phyloP scores from a whole-genome alignment of 2,329 filamentous ascomycete species.

The Beauveria varroae region DNA sequence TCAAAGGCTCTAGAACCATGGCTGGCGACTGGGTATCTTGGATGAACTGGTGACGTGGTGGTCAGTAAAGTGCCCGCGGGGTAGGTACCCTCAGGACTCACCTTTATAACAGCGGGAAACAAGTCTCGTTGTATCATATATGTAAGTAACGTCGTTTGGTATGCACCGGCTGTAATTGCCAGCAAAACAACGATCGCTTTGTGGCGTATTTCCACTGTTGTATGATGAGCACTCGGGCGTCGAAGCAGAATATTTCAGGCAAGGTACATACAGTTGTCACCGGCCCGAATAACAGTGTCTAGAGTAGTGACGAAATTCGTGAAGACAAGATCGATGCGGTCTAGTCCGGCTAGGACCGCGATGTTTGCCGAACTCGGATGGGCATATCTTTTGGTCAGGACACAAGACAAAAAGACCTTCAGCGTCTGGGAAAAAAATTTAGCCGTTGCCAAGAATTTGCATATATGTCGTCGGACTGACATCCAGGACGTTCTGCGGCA shows the following conservation, averaged over 20 bases:
- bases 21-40: conserved; percentile 65
- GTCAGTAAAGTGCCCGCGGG: neutral
- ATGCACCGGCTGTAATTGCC: conserved; percentile 84
- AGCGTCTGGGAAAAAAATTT: conserved; percentile 57
- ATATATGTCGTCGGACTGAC: conserved; percentile 35
- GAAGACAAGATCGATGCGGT: conserved; percentile 80
- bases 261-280: conserved; percentile 53
- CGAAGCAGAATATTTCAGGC: neutral
- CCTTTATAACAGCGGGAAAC: conserved; percentile 93
- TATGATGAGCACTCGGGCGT: neutral
- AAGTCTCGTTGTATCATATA: conserved; percentile 94
- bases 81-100: conserved; percentile 30
- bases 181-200: conserved; percentile 77
- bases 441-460: neutral
- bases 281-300: conserved; percentile 75
- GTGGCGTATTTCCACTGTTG: conserved; percentile 62
- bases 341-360: conserved; percentile 76
- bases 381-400: conserved; percentile 83
- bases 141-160: conserved; percentile 86
- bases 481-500: conserved; percentile 76
- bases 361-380: conserved; percentile 96
- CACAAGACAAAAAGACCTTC: conserved; percentile 74
- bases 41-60: conserved; percentile 51
- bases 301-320: conserved; percentile 79
- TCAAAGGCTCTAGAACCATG: conserved; percentile 65